Conservation (phyloP, 176 grass and related monocot genomes). For the Triticum monococcum region DNA sequence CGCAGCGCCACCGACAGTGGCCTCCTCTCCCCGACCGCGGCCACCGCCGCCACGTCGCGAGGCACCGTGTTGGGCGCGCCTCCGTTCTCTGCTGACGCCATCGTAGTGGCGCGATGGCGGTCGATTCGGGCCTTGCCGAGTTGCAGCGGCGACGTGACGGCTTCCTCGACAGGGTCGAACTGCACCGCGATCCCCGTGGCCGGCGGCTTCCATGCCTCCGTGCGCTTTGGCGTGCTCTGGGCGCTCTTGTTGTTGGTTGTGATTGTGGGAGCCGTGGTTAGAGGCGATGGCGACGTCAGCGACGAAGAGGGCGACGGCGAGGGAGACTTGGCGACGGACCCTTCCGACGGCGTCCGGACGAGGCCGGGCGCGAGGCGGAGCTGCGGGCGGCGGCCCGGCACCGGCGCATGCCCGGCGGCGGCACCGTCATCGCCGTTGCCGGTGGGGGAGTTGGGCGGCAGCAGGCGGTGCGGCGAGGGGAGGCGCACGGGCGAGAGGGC, state of each 20-base stretch:
- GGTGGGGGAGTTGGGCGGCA: background rate
- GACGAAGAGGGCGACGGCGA: slow-evolving; percentile 18
- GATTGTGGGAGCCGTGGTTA: background rate
- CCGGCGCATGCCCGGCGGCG: background rate
- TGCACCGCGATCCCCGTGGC: background rate
- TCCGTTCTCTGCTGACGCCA: slow-evolving; percentile 19
- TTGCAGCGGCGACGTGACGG: slow-evolving; percentile 28
- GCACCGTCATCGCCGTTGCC: slow-evolving; percentile 1
- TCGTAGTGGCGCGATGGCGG: background rate
- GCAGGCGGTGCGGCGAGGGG: background rate
- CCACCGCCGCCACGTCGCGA: slow-evolving; percentile 22
- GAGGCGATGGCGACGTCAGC: slow-evolving; percentile 34
- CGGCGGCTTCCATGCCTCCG: slow-evolving; percentile 34
- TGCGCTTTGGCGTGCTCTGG: slow-evolving; percentile 34
- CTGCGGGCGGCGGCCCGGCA: slow-evolving; percentile 1
- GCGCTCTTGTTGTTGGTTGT: slow-evolving; percentile 19
- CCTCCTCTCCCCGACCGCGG: slow-evolving; percentile 44
- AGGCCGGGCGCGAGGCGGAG: slow-evolving; percentile 31
- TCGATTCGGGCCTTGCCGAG: slow-evolving; percentile 6
- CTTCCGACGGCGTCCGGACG: slow-evolving; percentile 45
- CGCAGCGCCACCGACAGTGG: slow-evolving; percentile 50
- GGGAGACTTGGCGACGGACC: slow-evolving; percentile 29
- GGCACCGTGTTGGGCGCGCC: background rate
- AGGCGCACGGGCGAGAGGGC: slow-evolving; percentile 39
- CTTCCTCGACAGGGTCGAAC: slow-evolving; percentile 21